Evolutionary conservation across 1,284 basidiomycete genomes (phyloP).

Genomic region (Coniophora puteana): DNA sequence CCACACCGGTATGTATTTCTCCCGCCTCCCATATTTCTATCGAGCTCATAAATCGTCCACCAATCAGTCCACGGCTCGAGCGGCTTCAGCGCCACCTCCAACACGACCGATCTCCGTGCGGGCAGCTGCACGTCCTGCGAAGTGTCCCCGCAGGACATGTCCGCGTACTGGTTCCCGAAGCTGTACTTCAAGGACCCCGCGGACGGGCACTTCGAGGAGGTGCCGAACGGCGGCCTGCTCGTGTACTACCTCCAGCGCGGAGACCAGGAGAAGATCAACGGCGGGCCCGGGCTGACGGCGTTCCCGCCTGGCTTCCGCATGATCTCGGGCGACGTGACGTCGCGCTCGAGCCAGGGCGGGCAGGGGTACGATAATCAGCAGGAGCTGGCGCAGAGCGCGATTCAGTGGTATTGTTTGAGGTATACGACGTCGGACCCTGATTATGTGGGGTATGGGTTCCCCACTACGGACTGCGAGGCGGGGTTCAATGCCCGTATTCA

Average conservation of each 20-base stretch:
- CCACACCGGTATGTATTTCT: constrained; percentile 30
- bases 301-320: constrained; percentile 45
- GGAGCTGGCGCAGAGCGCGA: constrained; percentile 36
- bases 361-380: constrained; percentile 32
- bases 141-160: constrained; percentile 29
- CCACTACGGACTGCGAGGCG: constrained; percentile 39
- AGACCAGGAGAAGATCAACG: constrained; percentile 30
- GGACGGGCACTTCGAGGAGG: constrained; percentile 32
- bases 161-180: constrained; percentile 40
- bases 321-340: constrained; percentile 36
- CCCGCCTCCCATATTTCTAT: too few relatives aligned
- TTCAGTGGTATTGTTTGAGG: constrained; percentile 39
- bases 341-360: constrained; percentile 33
- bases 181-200: constrained; percentile 37
- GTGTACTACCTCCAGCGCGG: constrained; percentile 43
- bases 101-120: constrained; percentile 32
- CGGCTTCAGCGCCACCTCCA: constrained; percentile 32
- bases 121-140: constrained; percentile 37
- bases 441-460: too few relatives aligned
- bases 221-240: constrained; percentile 36
- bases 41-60: too few relatives aligned
- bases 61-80: too few relatives aligned
- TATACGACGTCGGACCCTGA: constrained; percentile 23
- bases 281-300: constrained; percentile 35
- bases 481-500: constrained; percentile 34